Conservation (phyloP, 306 rosid genomes). For the Oxytropis ochrocephala region DNA sequence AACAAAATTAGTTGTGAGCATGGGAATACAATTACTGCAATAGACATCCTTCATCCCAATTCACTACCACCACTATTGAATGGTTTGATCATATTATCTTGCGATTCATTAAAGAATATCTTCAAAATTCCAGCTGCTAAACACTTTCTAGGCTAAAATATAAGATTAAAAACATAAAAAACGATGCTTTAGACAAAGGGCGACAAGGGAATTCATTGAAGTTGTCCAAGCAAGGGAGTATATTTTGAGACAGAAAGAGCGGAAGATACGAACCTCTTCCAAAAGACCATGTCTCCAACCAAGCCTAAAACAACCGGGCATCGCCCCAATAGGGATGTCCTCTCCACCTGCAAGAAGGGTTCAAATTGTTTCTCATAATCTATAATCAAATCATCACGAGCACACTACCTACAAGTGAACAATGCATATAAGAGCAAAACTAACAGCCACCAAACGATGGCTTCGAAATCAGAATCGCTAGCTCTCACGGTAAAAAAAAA, state of each 20-base stretch:
- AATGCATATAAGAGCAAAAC: too few species aligned
- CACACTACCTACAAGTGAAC: too few species aligned
- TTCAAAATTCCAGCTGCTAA: background rate
- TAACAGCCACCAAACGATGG: too few species aligned
- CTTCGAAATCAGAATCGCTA: too few species aligned
- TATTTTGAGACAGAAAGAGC: background rate
- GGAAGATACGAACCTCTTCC: constrained; percentile 59
- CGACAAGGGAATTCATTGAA: constrained; percentile 3
- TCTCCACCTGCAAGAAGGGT: too few species aligned
- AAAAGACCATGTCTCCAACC: constrained; percentile 94
- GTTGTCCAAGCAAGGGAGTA: background rate
- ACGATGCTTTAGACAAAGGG: background rate
- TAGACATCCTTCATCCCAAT: background rate
- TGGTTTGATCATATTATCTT: background rate
- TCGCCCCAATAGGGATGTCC: too few species aligned
- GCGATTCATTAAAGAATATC: background rate
- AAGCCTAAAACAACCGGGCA: too few species aligned
- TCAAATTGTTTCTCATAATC: too few species aligned
- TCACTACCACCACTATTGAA: too few species aligned
- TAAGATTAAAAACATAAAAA: background rate
- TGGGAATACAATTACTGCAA: background rate
- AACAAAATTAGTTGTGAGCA: too few species aligned
- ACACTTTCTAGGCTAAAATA: background rate
- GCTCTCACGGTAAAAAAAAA: too few species aligned
- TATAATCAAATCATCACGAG: too few species aligned